Conservation (phyloP, 2,329 filamentous ascomycete species). For the Aspergillus niger region DNA sequence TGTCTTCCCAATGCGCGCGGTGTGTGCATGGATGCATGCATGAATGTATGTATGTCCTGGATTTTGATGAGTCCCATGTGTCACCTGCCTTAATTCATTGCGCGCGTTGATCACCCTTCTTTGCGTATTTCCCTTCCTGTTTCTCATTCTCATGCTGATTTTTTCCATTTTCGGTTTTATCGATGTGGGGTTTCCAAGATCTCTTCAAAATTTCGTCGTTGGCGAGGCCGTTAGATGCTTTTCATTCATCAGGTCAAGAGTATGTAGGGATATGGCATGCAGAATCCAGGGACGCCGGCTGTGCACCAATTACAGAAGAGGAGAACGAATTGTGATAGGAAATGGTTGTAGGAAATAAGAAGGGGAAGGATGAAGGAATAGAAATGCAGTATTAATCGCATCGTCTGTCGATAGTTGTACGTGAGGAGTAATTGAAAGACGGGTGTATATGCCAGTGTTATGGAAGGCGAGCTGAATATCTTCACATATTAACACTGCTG, state of each 20-base stretch:
- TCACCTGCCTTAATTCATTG: slow-evolving; percentile 6
- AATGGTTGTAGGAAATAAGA: slow-evolving; percentile 18
- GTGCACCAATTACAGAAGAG: slow-evolving; percentile 21
- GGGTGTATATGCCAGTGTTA: slow-evolving; percentile 6
- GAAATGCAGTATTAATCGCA: slow-evolving; percentile 13
- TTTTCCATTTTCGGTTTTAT: neutral
- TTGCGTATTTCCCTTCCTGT: neutral
- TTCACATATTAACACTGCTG: slow-evolving; percentile 4
- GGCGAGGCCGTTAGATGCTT: slow-evolving; percentile 14
- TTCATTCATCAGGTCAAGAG: slow-evolving; percentile 12
- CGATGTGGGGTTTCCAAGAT: slow-evolving; percentile 1
- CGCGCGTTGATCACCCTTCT: neutral
- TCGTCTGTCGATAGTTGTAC: slow-evolving; percentile 19
- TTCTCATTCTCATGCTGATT: neutral
- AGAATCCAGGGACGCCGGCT: slow-evolving; percentile 25
- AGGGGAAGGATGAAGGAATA: slow-evolving; percentile 12
- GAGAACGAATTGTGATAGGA: slow-evolving; percentile 17
- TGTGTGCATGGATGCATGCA: slow-evolving; percentile 3
- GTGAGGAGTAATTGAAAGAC: slow-evolving; percentile 14
- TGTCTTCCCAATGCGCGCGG: slow-evolving; percentile 6
- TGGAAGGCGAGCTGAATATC: neutral
- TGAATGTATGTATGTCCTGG: slow-evolving; percentile 6
- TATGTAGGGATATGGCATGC: slow-evolving; percentile 12
- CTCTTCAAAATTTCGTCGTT: slow-evolving; percentile 8
- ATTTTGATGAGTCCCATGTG: neutral